Base-by-base conservation (phyloP, 768 basidiomycete species). In the Baorangia bicolor region DNA sequence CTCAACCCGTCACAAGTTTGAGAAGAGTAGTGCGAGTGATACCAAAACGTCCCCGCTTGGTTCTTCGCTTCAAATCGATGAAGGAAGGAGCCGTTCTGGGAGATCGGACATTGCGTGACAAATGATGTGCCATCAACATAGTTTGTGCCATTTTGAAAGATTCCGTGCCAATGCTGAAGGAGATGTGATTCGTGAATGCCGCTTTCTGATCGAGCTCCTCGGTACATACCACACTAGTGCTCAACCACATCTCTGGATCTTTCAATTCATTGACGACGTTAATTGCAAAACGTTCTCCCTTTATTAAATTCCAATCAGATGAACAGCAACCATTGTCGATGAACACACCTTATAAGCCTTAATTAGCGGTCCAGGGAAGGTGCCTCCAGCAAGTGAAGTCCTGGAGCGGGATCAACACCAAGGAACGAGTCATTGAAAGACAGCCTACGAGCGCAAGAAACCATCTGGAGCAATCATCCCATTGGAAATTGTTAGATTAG, bases 161-260 rank as follows among this genome's bases (percentile, higher is more conserved):
- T 54, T 12, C 82, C 81, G 57, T 83, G 82, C 81, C 81, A 84
- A 60, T 84, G 81, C 82, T 84, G 28, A 20, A 43, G 49, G 11
- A 31, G 7, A 20, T 23, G 28, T 60, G 30, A 59, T 25, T 14
- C 20, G 28, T 60, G 30, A 59, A 30, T 14, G 7, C 23, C n/a
- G 2, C 6, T 23, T 18, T 18, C 37, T 13, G 18, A 41, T 27
- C 8, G 5, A 33, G 20, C 5, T 33, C 13, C 7, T 35, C 5
- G 16, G 35, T n/a, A 58, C 66, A 33, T 50, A 68, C 66, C 48
- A 85, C 78, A 46, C 77, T 80, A 5, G 83, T 85, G 12, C 70
- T 73, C 51, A 75, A 69, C 47, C 77, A 64, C 83, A 85, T 84
- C 9, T 77, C 71, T 0, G 65, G 60, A 48, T 84, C 78, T 2